Base-by-base conservation (phyloP, 345 rosid genomes). In the Brassica carinata region DNA sequence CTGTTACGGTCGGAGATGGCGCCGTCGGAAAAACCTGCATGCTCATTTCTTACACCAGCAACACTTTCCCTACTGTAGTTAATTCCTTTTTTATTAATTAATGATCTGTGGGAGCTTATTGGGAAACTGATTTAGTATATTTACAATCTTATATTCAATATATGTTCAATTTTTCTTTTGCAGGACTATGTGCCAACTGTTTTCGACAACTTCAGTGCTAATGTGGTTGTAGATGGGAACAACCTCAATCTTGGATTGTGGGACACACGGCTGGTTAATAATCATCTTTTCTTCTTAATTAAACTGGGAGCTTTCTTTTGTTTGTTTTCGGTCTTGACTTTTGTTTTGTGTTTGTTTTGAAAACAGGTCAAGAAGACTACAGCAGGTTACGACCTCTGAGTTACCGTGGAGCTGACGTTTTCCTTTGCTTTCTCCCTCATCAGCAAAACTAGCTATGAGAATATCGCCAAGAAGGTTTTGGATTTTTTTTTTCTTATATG, bases 371-470 rank as follows among this genome's bases (percentile, higher is more conserved):
- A 82, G 97, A 94, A 84, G 98, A 92, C 81, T 94, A 91, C 84
- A 90, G 90, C 77, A 84, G 98, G 82, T 78, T 19, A 19, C 23
- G 23, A 19, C 23, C 23, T 19, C 23, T 19, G 23, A 19, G 23
- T 19, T 19, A 19, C 23, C 23, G 23, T 19, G 23, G 23, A 19
- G 23, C 23, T 19, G 23, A 19, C 23, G 23, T 19, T 19, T 19
- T 19, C 23, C 23, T 19, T 19, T 19, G 23, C 23, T 19, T 19
- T 19, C 23, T 19, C 23, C 23, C 33, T 5, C 23, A 95, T 95
- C 74, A 95, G 99, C 93, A 95, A 95, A 87, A 98, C 98, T 82
- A 95, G 98, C 84, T 95, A 95, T 73, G 99, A 95, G 82, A 95
- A 92, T 53, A 89, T 93, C 45, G 90, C 99, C 62, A 93, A 95